phyloP scores from a whole-genome alignment of 306 rosid species.

The Citrullus colocynthis region DNA sequence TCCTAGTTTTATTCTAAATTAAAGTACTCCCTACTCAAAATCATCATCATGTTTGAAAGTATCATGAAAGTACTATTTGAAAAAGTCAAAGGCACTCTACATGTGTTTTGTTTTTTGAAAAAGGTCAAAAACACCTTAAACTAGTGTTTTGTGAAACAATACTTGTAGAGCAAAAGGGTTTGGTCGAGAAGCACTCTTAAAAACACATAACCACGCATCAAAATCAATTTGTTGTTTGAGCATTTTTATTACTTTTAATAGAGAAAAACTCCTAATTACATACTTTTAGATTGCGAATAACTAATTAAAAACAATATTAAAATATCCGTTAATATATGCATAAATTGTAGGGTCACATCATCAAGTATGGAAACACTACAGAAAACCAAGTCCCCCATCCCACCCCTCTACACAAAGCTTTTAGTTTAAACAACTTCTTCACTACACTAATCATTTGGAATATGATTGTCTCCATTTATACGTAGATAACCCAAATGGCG shows the following conservation, averaged over 20 bases:
- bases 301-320: no score
- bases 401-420: background rate
- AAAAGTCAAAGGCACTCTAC: background rate
- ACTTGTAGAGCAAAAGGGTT: background rate
- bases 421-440: background rate
- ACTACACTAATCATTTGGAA: background rate
- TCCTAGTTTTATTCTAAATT: no score
- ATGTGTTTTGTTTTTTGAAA: no score
- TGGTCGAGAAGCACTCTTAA: background rate
- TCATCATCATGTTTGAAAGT: background rate
- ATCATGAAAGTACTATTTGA: background rate
- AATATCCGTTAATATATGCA: no score
- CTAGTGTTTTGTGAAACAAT: background rate
- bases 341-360: no score
- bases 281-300: no score
- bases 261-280: no score
- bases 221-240: background rate
- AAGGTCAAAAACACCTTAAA: no score
- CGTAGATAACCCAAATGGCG: slow-evolving; percentile 20
- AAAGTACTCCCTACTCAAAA: background rate
- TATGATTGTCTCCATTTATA: background rate
- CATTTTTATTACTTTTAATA: background rate
- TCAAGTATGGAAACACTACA: background rate
- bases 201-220: background rate
- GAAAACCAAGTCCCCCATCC: background rate